These are phyloP conservation scores for Phascolomyces articulosus DNA, from an alignment of 371 early-diverging fungal species.

Conservation along the genomic window DNA sequence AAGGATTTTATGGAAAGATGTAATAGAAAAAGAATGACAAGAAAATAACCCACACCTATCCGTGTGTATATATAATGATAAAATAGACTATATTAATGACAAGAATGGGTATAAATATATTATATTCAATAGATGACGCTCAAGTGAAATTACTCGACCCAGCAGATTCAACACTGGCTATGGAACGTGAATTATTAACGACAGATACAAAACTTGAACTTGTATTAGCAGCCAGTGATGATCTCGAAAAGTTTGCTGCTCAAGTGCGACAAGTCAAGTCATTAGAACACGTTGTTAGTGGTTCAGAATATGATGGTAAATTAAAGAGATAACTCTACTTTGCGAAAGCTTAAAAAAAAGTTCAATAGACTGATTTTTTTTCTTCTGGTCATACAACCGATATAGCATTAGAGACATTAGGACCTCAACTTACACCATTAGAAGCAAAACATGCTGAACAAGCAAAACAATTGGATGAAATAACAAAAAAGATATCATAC, in stretches of 20 bases:
- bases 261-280: conserved; percentile 60
- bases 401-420: conserved; percentile 50
- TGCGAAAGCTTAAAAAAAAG: neutral
- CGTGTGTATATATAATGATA: no score
- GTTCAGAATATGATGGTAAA: conserved; percentile 50
- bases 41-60: no score
- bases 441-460: conserved; percentile 57
- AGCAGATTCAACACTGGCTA: conserved; percentile 40
- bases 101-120: neutral
- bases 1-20: conserved; percentile 61
- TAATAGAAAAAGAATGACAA: conserved; percentile 18
- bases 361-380: no score
- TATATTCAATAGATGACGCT: conserved; percentile 32
- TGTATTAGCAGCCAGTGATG: conserved; percentile 56
- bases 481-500: conserved; percentile 45
- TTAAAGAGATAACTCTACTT: conserved; percentile 9
- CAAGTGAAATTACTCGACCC: conserved; percentile 52
- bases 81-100: no score
- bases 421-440: conserved; percentile 47
- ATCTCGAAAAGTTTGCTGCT: conserved; percentile 52
- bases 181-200: conserved; percentile 56
- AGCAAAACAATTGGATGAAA: conserved; percentile 36
- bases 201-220: conserved; percentile 62
- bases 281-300: conserved; percentile 54
- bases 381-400: neutral